Evolutionary conservation across 331 rosid genomes (phyloP).

Genomic region (Stylosanthes scabra): DNA sequence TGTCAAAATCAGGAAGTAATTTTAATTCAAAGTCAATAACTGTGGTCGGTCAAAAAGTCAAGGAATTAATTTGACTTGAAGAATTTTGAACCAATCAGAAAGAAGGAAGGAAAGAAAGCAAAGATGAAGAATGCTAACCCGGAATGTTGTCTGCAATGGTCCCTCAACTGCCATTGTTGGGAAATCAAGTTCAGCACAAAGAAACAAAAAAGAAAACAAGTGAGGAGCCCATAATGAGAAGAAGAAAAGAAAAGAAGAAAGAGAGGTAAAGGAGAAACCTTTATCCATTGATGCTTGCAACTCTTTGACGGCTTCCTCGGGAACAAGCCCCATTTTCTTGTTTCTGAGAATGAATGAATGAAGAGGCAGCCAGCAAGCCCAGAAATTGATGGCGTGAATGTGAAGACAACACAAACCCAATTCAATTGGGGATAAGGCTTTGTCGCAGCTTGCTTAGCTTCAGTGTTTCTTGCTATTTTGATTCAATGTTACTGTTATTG

Average conservation of each 20-base stretch:
- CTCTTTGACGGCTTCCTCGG: conserved; percentile 72
- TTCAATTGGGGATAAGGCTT: background rate
- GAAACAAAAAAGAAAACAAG: background rate
- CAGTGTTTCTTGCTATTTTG: conserved; percentile 1
- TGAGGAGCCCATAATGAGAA: background rate
- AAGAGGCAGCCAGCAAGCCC: background rate
- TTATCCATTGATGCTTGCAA: conserved; percentile 60
- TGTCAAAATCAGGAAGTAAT: background rate
- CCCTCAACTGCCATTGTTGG: conserved; percentile 62
- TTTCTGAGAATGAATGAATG: conserved; percentile 5
- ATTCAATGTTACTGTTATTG: conserved; percentile 8
- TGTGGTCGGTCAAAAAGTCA: background rate
- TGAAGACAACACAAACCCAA: conserved; percentile 32
- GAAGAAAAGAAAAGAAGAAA: background rate
- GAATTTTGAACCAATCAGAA: conserved; percentile 3
- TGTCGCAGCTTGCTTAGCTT: background rate
- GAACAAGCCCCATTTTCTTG: conserved; percentile 59
- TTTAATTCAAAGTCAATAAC: background rate
- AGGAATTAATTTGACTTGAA: conserved; percentile 8
- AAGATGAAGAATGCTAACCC: conserved; percentile 53
- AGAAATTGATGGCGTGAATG: background rate
- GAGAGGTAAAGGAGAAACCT: conserved; percentile 40
- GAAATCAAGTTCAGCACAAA: background rate
- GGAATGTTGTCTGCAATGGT: conserved; percentile 69
- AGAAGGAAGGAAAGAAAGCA: too few species aligned